Conservation (phyloP, 2,329 filamentous ascomycete genomes). For the Exophiala sp. region DNA sequence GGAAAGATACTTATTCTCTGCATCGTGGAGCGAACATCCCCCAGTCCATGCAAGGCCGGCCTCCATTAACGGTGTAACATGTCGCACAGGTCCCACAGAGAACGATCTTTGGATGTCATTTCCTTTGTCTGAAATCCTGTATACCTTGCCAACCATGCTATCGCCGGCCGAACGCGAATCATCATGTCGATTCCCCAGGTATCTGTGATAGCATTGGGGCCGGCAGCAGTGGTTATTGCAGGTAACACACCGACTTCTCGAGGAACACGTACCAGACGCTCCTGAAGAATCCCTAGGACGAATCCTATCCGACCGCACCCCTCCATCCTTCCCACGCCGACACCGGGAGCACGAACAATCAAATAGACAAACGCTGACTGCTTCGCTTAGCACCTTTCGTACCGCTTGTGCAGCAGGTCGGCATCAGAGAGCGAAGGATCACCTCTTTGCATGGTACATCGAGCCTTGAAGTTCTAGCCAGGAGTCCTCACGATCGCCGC, state of each 20-base stretch:
- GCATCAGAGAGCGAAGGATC: not conserved
- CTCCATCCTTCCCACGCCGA: not conserved
- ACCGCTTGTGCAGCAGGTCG: conserved; percentile 8
- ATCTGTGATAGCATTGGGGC: not conserved
- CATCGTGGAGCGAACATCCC: not conserved
- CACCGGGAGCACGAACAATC: not conserved
- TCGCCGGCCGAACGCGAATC: conserved; percentile 5
- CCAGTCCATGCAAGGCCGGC: not conserved
- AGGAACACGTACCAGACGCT: conserved; percentile 7
- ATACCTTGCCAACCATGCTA: conserved; percentile 4
- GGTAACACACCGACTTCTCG: conserved; percentile 16
- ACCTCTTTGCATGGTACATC: not conserved
- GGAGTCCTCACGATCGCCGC: not conserved
- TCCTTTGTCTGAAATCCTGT: conserved; percentile 16
- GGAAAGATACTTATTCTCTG: conserved; percentile 6
- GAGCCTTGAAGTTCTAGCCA: not conserved
- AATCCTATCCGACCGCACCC: conserved; percentile 3
- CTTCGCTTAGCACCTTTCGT: conserved; percentile 9
- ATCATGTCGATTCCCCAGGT: not conserved
- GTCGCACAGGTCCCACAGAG: conserved; percentile 15
- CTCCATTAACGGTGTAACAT: conserved; percentile 6
- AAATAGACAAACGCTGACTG: conserved; percentile 2
- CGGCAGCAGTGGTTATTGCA: not conserved
- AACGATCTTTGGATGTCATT: not conserved
- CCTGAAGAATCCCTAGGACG: conserved; percentile 7